These are phyloP conservation scores for Lycium ferocissimum DNA, from an alignment of 257 asterid species.

Conservation along the genomic window DNA sequence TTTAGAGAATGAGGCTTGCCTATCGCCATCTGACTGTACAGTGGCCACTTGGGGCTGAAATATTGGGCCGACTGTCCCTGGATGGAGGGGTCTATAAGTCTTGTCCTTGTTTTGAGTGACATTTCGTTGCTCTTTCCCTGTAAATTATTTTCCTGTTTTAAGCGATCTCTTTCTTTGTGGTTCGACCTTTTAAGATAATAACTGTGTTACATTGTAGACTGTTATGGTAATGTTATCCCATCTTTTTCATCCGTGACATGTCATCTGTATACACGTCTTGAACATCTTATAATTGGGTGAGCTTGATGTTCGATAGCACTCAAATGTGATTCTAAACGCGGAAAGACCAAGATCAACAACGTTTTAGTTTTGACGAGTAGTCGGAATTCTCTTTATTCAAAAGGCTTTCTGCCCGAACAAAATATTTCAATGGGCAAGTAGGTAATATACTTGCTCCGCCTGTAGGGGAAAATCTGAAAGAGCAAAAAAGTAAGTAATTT, in stretches of 20 bases:
- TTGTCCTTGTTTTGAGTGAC: slow-evolving; percentile 10
- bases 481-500: not conserved
- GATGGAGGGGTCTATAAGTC: not conserved
- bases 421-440: too few relatives aligned
- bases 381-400: not conserved
- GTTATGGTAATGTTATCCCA: not conserved
- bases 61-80: not conserved
- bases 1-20: not conserved
- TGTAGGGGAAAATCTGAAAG: not conserved
- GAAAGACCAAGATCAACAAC: not conserved
- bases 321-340: not conserved
- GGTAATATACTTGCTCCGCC: not conserved
- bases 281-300: not conserved
- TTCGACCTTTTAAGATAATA: not conserved
- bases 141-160: not conserved
- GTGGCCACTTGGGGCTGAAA: not conserved
- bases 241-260: slow-evolving; percentile 1
- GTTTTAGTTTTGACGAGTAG: not conserved
- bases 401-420: not conserved
- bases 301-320: not conserved
- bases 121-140: slow-evolving; percentile 18
- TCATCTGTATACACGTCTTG: not conserved
- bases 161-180: not conserved
- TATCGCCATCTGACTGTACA: not conserved
- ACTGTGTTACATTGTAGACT: not conserved